Conservation (phyloP, 2,329 filamentous ascomycete genomes). For the Ascochyta pisi region DNA sequence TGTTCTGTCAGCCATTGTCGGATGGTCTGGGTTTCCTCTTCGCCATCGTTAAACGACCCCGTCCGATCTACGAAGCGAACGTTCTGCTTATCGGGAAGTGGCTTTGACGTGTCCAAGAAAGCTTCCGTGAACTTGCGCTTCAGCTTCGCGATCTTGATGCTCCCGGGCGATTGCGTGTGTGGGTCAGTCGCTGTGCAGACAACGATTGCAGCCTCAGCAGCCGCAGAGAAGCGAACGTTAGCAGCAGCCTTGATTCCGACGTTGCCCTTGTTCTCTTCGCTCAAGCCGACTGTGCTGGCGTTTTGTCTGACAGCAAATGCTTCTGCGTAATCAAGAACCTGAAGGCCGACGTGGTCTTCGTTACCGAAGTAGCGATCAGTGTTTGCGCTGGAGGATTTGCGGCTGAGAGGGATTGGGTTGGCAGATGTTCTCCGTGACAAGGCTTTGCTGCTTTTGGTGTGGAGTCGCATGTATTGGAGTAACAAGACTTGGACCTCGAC, state of each 20-base stretch:
- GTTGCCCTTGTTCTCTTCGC: constrained; percentile 42
- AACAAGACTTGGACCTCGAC: constrained; percentile 62
- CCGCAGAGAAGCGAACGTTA: constrained; percentile 45
- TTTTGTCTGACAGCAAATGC: constrained; percentile 56
- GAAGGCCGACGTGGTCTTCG: constrained; percentile 50
- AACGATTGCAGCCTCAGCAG: constrained; percentile 42
- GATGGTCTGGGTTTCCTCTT: constrained; percentile 34
- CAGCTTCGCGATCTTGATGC: constrained; percentile 43
- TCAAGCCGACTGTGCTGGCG: constrained; percentile 53
- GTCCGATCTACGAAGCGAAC: constrained; percentile 14
- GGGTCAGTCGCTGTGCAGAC: constrained; percentile 27
- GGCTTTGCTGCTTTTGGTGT: constrained; percentile 31
- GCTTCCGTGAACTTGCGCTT: constrained; percentile 52
- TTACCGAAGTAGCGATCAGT: constrained; percentile 35
- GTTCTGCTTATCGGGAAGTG: constrained; percentile 26
- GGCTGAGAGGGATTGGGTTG: constrained; percentile 32
- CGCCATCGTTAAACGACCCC: constrained; percentile 5
- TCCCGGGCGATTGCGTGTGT: constrained; percentile 19
- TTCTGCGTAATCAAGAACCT: constrained; percentile 58
- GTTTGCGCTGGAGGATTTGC: constrained; percentile 34
- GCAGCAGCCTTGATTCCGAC: constrained; percentile 42
- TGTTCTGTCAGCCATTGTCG: constrained; percentile 56
- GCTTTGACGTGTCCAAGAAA: constrained; percentile 47
- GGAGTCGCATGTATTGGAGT: constrained; percentile 57
- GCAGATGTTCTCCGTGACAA: constrained; percentile 28